Conservation (phyloP, 176 grass and related monocot genomes). For the Chloris gayana region DNA sequence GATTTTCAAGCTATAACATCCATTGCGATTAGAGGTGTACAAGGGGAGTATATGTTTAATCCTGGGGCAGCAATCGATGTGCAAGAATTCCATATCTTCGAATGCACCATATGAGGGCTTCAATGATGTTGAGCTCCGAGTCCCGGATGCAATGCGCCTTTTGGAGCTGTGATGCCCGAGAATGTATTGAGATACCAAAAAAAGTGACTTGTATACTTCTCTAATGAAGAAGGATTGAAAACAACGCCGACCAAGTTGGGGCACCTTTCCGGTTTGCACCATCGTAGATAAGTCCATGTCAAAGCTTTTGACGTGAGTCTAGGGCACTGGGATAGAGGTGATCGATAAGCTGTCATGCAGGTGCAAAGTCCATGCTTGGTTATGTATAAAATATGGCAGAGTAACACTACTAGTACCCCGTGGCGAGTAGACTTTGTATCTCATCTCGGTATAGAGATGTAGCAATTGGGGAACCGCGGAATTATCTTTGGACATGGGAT, state of each 20-base stretch:
- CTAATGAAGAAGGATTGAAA: background rate
- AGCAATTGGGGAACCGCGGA: too few relatives aligned
- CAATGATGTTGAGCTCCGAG: too few relatives aligned
- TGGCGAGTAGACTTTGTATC: too few relatives aligned
- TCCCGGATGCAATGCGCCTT: too few relatives aligned
- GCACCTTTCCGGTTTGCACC: constrained; percentile 24
- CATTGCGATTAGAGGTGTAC: accelerated
- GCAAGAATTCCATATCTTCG: background rate
- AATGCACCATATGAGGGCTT: too few relatives aligned
- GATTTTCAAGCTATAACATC: background rate
- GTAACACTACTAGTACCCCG: background rate
- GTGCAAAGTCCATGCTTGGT: accelerated
- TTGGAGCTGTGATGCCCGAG: too few relatives aligned
- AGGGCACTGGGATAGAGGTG: too few relatives aligned
- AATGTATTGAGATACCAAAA: too few relatives aligned
- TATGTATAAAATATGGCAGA: background rate
- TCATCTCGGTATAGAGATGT: too few relatives aligned
- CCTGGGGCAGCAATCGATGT: constrained; percentile 17
- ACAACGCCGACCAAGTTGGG: background rate
- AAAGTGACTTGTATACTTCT: accelerated
- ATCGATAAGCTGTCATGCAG: background rate
- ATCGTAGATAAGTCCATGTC: accelerated
- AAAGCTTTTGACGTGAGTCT: accelerated
- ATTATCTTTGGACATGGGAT: too few relatives aligned
- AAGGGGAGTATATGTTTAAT: too few relatives aligned